Base-by-base conservation (phyloP, 768 basidiomycete genomes). In the Fistulinella prunicolor region DNA sequence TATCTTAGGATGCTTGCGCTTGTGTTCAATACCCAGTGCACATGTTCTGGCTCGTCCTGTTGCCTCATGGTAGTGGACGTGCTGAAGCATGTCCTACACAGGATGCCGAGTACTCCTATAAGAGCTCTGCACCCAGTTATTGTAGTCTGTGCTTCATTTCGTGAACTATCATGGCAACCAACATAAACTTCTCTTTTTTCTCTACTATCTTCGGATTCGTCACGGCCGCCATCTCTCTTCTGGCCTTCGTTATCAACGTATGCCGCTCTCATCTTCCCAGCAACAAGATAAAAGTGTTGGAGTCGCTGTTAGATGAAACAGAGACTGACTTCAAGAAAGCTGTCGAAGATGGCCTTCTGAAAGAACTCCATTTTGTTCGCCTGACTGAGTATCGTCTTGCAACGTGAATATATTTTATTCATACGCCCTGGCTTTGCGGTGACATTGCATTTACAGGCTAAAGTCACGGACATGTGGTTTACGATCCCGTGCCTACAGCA, bases 341-440 rank as follows among this genome's bases (percentile, higher is more conserved):
- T 17, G 10, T 50, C 10, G 53, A 55, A 35, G 54, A 40, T 1
- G 54, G 49, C 7, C 34, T 44, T 12, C 20, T 56, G 19, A 43
- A 9, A 6, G 54, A 55, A 14, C 42, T 14, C 1, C 16, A 2
- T 0, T 21, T 50, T 9, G n/a, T 51, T 24, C 9, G 0, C 4
- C 17, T 22, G 23, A 50, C 38, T 6, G 24, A 36, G 20, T 17
- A 13, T n/a, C 41, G 20, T 23, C 47, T 50, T 0, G 16, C 13
- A 19, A 41, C 6, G 53, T 34, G 17, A 42, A 9, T 19, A 9
- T 7, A 1, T n/a, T 16, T 4, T 19, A 12, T 19, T 28, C 26
- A 28, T 28, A n/a, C 10, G 13, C 14, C 16, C 16, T 9, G 8
- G 4, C 2, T 19, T 20, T 12, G 19, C 28, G 12, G 9, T 4